Base-by-base conservation (phyloP, 2,329 filamentous ascomycete genomes). In the Helotiales sp. region DNA sequence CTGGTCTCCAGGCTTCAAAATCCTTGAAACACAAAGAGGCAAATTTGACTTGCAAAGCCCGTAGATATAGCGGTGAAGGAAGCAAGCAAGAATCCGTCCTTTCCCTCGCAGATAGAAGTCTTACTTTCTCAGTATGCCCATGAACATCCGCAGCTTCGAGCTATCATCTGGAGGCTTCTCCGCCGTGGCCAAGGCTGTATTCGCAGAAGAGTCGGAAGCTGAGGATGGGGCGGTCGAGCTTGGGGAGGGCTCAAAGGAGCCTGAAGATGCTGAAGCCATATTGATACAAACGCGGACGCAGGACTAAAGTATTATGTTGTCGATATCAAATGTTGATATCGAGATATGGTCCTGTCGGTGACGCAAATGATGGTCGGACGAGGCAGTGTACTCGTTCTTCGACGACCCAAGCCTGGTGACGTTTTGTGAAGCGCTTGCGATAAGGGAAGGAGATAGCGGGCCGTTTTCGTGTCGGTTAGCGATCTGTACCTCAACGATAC, bases 41-140 rank as follows among this genome's bases (percentile, higher is more conserved):
- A 59, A 52, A 26, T 62, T 52, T 58, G 50, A 62, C 45, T 15
- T 28, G 34, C 20, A 63, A 30, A 10, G 7, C 13, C 63, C 65
- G 64, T 65, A 45, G 7, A 61, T 47, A 67, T 47, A 64, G 70
- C 69, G 71, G 66, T 69, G 68, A 66, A 47, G 28, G 40, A 2
- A 30, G n/a, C 57, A 55, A 60, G 30, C 20, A 55, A 30, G 13
- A 20, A 5, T 1, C n/a, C n/a, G 52, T 10, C 52, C 20, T 17
- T 20, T 10, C 34, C 37, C 20, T 50, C 28, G 24, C n/a, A 37
- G 45, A 65, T 24, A 26, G 28, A 13, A 26, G 17, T 80, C 89
- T 82, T 85, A 97, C 93, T 92, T 97, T 81, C 91, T 90, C 77
- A 98, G 81, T 73, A 97, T 97, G 63, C 89, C 88, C 69, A 97